Conservation (phyloP, 2,329 filamentous ascomycete species). For the Aspergillus oerlinghausenensis region DNA sequence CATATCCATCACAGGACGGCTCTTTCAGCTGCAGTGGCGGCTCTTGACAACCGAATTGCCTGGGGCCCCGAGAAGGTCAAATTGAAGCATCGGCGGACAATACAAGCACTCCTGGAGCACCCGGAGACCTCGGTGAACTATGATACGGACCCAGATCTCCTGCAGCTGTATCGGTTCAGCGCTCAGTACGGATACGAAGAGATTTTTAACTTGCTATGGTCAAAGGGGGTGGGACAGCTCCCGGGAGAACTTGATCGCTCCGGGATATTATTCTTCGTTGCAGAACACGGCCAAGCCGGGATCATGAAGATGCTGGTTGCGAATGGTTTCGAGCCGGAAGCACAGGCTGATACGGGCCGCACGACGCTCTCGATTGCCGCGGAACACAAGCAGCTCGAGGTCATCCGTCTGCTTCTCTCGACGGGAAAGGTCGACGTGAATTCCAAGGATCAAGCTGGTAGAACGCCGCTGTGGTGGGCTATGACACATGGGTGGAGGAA, state of each 20-base stretch:
- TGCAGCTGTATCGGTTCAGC: background rate
- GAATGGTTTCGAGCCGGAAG: background rate
- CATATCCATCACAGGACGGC: background rate
- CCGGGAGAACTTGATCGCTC: background rate
- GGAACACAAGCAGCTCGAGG: background rate
- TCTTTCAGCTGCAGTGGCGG: background rate
- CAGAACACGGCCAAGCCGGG: background rate
- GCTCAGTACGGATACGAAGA: background rate
- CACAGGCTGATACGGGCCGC: background rate
- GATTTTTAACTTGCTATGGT: background rate
- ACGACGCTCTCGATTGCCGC: background rate
- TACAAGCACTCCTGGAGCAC: background rate
- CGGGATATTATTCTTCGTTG: background rate
- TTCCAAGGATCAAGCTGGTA: background rate
- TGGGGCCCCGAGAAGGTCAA: background rate
- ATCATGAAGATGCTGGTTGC: background rate
- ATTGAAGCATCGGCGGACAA: background rate
- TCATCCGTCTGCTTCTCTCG: background rate
- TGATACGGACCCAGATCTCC: background rate
- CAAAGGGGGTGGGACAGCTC: background rate
- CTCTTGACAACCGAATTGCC: accelerated
- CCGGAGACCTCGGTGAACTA: background rate
- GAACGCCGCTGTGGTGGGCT: background rate
- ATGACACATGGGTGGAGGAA: background rate
- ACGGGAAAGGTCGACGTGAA: background rate